Base-by-base conservation (phyloP, 176 grass and related monocot genomes). In the Coix lacrymajobi region DNA sequence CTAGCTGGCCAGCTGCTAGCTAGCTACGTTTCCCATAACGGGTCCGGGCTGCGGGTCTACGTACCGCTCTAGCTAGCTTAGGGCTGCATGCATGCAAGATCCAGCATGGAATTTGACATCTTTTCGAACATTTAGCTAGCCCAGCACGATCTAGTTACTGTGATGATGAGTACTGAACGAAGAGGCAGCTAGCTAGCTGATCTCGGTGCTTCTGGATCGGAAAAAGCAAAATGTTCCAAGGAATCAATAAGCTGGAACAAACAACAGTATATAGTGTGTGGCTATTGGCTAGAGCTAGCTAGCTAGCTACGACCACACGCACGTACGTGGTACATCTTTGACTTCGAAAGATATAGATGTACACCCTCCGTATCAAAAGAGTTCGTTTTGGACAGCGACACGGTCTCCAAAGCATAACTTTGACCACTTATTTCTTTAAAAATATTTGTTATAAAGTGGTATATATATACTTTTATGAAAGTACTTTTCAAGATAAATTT, bases 241-340 rank as follows among this genome's bases (percentile, higher is more conserved):
- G 79, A 88, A 88, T 88, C 65, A 54, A 44, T 31, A 61, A 62
- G 46, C 36, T 69, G 46, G 44, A 41, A 40, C 14, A n/a, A 8
- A 41, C 45, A 62, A 31, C n/a, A 16, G 22, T 74, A 33, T 5
- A 7, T 39, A 44, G 11, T 24, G 54, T 24, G 54, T 57, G 54
- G 54, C 54, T 56, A 56, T 17, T 48, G 15, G 8, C 22, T 43
- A 28, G 44, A 48, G 43, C 48, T 52, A 34, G 1, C 19, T n/a
- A 65, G 39, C 39, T 43, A 49, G 14, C 45, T 48, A 62, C 26
- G 45, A 46, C 46, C 75, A 68, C 39, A 14, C 30, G 48, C 9
- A 38, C 3, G 8, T 20, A 38, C 41, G 37, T 41, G 20, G 12
- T 28, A 65, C 32, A 7, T n/a, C 17, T 52, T 54, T 80, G 68